Conservation (phyloP, 805 yeast species). For the Yamadazyma endophytica region DNA sequence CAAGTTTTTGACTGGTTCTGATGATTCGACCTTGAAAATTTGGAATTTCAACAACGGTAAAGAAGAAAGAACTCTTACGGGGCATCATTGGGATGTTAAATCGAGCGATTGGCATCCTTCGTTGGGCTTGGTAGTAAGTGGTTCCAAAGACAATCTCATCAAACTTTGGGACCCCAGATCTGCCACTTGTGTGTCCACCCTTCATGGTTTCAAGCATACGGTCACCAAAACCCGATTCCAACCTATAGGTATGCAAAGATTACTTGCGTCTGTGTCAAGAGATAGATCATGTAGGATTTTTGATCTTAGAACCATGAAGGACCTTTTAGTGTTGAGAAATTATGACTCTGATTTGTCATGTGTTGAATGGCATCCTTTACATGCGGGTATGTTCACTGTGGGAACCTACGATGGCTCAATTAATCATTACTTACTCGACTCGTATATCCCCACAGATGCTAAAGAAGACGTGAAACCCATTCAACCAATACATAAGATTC, state of each 20-base stretch:
- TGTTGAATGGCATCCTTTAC: slow-evolving; percentile 90
- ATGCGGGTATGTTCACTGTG: slow-evolving; percentile 70
- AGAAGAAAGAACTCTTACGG: slow-evolving; percentile 75
- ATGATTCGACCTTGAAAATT: slow-evolving; percentile 83
- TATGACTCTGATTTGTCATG: slow-evolving; percentile 82
- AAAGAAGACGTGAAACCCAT: slow-evolving; percentile 12
- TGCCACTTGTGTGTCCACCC: slow-evolving; percentile 67
- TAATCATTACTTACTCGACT: slow-evolving; percentile 66
- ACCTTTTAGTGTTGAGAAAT: slow-evolving; percentile 67
- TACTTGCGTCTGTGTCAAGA: slow-evolving; percentile 82
- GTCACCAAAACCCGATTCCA: slow-evolving; percentile 85
- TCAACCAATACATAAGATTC: slow-evolving; percentile 59
- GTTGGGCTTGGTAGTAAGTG: slow-evolving; percentile 82
- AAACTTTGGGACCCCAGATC: slow-evolving; percentile 96
- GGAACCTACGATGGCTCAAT: slow-evolving; percentile 91
- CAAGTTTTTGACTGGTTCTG: slow-evolving; percentile 90
- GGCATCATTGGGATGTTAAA: slow-evolving; percentile 99
- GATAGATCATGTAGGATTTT: slow-evolving; percentile 86
- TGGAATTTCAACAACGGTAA: slow-evolving; percentile 91
- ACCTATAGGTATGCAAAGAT: slow-evolving; percentile 65
- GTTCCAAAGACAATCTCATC: slow-evolving; percentile 91
- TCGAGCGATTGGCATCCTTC: slow-evolving; percentile 95
- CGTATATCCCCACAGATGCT: slow-evolving; percentile 35
- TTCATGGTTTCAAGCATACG: slow-evolving; percentile 92
- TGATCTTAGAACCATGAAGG: slow-evolving; percentile 83